These are phyloP conservation scores for Colletotrichum theobromicola DNA, from an alignment of 2,329 filamentous ascomycete species.

Conservation along the genomic window DNA sequence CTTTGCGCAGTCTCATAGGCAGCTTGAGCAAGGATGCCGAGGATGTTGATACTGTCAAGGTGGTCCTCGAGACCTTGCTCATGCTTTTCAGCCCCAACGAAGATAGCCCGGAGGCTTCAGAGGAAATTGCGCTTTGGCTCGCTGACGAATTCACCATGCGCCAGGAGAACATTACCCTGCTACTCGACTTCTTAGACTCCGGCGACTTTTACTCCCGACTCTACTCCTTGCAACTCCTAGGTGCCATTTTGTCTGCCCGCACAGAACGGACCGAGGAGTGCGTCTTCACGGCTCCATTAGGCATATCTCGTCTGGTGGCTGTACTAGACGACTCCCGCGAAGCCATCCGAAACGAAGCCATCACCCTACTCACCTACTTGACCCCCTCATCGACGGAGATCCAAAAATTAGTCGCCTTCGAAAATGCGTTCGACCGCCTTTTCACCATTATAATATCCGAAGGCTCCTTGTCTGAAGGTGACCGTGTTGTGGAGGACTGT, in stretches of 20 bases:
- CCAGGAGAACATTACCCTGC: conserved; percentile 92
- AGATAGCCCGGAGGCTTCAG: conserved; percentile 86
- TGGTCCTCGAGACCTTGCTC: conserved; percentile 91
- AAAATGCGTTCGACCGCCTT: conserved; percentile 88
- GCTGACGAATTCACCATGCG: conserved; percentile 98
- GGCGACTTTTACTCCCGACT: conserved; percentile 89
- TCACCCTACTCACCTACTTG: conserved; percentile 86
- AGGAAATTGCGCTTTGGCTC: conserved; percentile 94
- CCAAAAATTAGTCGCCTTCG: conserved; percentile 94
- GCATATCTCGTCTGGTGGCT: conserved; percentile 84
- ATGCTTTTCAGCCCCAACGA: conserved; percentile 83
- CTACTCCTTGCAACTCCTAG: conserved; percentile 88
- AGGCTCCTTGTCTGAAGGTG: conserved; percentile 81
- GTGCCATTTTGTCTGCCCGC: conserved; percentile 82
- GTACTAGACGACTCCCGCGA: conserved; percentile 86
- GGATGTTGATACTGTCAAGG: conserved; percentile 95
- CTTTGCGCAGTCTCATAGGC: conserved; percentile 85
- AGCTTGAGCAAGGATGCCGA: conserved; percentile 87
- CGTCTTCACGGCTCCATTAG: conserved; percentile 85
- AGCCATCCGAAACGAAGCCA: conserved; percentile 84
- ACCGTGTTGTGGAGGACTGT: conserved; percentile 90
- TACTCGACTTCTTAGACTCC: conserved; percentile 88
- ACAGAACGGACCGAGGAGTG: conserved; percentile 95
- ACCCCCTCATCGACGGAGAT: conserved; percentile 87
- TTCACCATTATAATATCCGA: conserved; percentile 84